Evolutionary conservation across 2,329 filamentous ascomycete genomes (phyloP), one percentile per base, ranked within the genome.

Genomic region (Tolypocladium ophioglossoides): DNA sequence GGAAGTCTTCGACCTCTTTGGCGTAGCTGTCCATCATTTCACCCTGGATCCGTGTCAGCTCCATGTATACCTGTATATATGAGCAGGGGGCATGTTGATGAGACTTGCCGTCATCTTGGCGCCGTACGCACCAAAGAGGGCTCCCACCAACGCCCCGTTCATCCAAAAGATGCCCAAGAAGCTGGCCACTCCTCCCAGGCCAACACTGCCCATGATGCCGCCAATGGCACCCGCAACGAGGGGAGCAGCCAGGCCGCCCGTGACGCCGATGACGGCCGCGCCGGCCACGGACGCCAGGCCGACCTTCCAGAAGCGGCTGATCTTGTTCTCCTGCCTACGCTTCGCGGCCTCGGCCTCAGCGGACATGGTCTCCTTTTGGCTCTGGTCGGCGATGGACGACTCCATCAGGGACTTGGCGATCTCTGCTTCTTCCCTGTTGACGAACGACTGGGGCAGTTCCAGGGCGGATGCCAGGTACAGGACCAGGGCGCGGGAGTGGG

Each of bases 21-120:
- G 91, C 90, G 64, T 96, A 96, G 55, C 85, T 80, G 62, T 95
- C 89, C 78, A 95, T 88, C 79, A 92, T 91, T 61, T 86, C 80
- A 3, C 91, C 90, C 75, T 77, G 32, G 2, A 18, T 2, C 37
- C 46, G 3, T 41, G 41, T 67, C 54, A 65, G 62, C 6, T 18
- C 6, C 2, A 4, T 3, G 12, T 20, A 4, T 30, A 27, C 27
- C 27, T 27, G 6, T 3, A 8, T 8, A 30, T 30, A 9, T 7
- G 30, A 30, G 30, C 7, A 10, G 20, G 18, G 9, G 18, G 6
- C 4, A 7, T 4, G 2, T 34, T 34, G 4, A 2, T 2, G 18
- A 9, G 5, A 59, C 71, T 57, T 60, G 73, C 75, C 46, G 79
- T 84, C 80, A 84, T 84, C 62, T 86, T 84, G 0, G 87, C 91